Percentiles rank a stretch among this genome's conserved stretches.
Evolutionary conservation across 345 rosid species (phyloP).

Genomic region (Nasturtium officinale): DNA sequence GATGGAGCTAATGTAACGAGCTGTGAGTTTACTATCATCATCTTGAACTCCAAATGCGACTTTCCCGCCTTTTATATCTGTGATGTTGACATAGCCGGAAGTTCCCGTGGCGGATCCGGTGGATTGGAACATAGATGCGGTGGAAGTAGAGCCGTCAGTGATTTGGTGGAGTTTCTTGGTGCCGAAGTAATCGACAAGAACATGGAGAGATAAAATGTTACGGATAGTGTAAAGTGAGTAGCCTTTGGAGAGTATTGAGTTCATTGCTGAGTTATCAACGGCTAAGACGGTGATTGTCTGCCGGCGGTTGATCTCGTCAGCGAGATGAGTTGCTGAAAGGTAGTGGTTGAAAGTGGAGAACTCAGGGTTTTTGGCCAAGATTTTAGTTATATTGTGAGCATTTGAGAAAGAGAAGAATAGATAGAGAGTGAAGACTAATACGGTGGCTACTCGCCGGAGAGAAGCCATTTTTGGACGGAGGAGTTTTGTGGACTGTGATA

Average conservation of each 20-base stretch:
- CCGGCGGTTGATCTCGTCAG: conserved; percentile 79
- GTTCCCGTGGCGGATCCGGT: conserved; percentile 87
- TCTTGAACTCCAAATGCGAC: conserved; percentile 77
- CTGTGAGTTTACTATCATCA: conserved; percentile 54
- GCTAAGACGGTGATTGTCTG: conserved; percentile 86
- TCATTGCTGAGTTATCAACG: conserved; percentile 86
- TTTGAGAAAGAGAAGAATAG: conserved; percentile 39
- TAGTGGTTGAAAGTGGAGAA: conserved; percentile 97
- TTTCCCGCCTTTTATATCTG: conserved; percentile 81
- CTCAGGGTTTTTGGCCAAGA: conserved; percentile 72
- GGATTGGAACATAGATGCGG: conserved; percentile 89
- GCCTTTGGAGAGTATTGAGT: conserved; percentile 60
- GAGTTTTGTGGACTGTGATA: not conserved
- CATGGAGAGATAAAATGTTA: conserved; percentile 86
- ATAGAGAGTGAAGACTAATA: conserved; percentile 32
- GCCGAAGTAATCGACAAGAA: conserved; percentile 88
- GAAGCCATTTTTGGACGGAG: conserved; percentile 24
- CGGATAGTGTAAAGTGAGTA: conserved; percentile 67
- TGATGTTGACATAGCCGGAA: conserved; percentile 79
- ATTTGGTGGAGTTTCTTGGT: conserved; percentile 91
- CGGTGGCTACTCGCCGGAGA: conserved; percentile 27
- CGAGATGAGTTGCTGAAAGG: conserved; percentile 83
- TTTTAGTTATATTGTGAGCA: conserved; percentile 81
- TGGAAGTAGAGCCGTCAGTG: conserved; percentile 61
- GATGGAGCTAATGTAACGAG: conserved; percentile 69